These are phyloP conservation scores for Phlebiopsis flavidoalba DNA, from an alignment of 768 basidiomycete species.

Conservation along the genomic window DNA sequence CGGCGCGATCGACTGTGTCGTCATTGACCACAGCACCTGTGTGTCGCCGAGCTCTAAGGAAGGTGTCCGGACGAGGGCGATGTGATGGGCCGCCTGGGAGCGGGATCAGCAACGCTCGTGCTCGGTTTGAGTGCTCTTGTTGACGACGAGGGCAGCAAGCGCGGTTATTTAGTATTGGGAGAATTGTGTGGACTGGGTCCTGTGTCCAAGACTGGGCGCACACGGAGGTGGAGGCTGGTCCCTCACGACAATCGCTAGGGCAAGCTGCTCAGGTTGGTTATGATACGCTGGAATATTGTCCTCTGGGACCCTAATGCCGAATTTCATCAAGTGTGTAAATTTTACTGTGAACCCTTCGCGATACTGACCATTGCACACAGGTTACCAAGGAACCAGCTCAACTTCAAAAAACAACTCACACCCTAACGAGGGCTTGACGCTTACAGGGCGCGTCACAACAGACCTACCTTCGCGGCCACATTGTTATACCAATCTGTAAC, in stretches of 20 bases:
- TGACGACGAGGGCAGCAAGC: constrained; percentile 75
- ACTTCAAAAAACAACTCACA: constrained; percentile 93
- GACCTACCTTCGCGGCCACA: constrained; percentile 73
- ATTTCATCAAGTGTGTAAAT: constrained; percentile 32
- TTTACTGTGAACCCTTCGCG: neutral
- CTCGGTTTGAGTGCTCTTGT: constrained; percentile 83
- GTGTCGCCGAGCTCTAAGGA: constrained; percentile 78
- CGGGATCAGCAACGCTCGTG: constrained; percentile 87
- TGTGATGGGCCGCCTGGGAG: constrained; percentile 93
- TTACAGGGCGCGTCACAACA: constrained; percentile 70
- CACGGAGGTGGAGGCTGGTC: no score
- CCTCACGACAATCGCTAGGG: constrained; percentile 66
- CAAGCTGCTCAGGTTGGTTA: constrained; percentile 59
- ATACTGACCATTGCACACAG: constrained; percentile 32
- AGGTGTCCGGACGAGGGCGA: constrained; percentile 68
- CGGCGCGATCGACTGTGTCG: constrained; percentile 86
- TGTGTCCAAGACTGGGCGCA: constrained; percentile 67
- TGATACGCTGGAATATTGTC: constrained; percentile 85
- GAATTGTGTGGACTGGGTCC: constrained; percentile 71
- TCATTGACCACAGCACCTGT: constrained; percentile 97
- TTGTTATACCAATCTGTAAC: constrained; percentile 57
- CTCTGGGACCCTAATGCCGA: constrained; percentile 68
- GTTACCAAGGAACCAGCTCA: constrained; percentile 65
- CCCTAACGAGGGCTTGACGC: constrained; percentile 76
- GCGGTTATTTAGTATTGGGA: constrained; percentile 51